These are phyloP conservation scores for Solanum hybrid DNA, from an alignment of 305 asterid species.

Conservation along the genomic window DNA sequence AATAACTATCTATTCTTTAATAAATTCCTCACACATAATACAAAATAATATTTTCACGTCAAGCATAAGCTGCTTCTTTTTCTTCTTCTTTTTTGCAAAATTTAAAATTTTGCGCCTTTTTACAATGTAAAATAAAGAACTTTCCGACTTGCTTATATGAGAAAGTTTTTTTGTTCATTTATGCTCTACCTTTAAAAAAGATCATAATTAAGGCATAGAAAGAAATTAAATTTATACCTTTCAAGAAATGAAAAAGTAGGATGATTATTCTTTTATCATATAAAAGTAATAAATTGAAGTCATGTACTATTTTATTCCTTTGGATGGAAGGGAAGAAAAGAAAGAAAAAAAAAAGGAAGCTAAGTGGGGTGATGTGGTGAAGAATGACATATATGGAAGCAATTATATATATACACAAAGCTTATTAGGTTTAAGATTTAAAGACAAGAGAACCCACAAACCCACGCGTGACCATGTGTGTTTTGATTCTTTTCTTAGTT, in stretches of 20 bases:
- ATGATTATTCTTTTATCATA: not conserved
- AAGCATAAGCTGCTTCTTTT: not conserved
- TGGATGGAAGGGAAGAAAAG: not conserved
- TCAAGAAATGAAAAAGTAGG: not conserved
- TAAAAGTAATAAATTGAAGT: not conserved
- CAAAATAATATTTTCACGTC: not conserved
- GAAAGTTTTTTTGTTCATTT: not conserved
- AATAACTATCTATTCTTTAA: not conserved
- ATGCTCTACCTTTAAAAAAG: not conserved
- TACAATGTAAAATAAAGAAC: not conserved
- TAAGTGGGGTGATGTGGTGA: slow-evolving; percentile 14
- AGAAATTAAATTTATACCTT: not conserved
- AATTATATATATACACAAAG: not conserved
- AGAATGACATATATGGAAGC: slow-evolving; percentile 4
- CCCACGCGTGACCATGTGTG: slow-evolving; percentile 29
- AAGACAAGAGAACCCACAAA: slow-evolving; percentile 29
- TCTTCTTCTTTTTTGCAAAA: not conserved
- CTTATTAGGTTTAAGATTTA: slow-evolving; percentile 6
- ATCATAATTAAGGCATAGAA: not conserved
- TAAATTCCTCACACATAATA: not conserved
- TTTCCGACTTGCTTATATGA: not conserved
- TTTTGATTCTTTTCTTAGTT: slow-evolving; percentile 10
- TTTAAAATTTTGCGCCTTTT: not conserved
- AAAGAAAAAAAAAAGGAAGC: not conserved
- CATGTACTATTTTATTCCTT: not conserved